These are phyloP conservation scores for Jaenimonas drosophilae DNA, from an alignment of 208 protist species.

Conservation along the genomic window DNA sequence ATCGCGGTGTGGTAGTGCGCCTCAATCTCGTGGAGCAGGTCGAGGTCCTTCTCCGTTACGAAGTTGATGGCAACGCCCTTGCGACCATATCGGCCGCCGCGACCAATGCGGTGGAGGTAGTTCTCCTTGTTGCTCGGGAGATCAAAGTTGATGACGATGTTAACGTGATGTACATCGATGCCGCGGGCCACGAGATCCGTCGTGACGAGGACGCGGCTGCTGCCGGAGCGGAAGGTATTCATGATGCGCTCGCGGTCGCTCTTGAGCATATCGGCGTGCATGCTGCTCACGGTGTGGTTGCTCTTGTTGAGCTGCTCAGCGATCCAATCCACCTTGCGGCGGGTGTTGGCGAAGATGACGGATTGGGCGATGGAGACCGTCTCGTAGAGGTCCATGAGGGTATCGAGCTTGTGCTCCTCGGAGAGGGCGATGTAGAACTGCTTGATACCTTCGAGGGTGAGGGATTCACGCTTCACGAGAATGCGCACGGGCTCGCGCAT, in stretches of 20 bases:
- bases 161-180: constrained; percentile 99
- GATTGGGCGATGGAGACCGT: constrained; percentile 90
- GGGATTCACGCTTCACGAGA: constrained; percentile 98
- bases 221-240: constrained; percentile 95
- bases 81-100: constrained; percentile 98
- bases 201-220: constrained; percentile 97
- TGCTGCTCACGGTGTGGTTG: constrained; percentile 92
- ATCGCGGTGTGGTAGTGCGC: constrained; percentile 99
- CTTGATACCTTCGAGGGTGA: constrained; percentile 99
- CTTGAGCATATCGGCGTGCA: constrained; percentile 98
- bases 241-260: constrained; percentile 98
- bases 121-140: constrained; percentile 98
- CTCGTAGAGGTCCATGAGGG: constrained; percentile 93
- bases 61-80: constrained; percentile 99
- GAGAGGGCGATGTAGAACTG: constrained; percentile 98
- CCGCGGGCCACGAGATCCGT: constrained; percentile 99
- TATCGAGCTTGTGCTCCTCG: constrained; percentile 98
- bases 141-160: constrained; percentile 99
- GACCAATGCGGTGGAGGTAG: constrained; percentile 99
- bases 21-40: constrained; percentile 96
- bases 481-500: constrained; percentile 98
- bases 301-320: constrained; percentile 87
- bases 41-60: constrained; percentile 96
- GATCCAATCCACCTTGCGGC: constrained; percentile 96
- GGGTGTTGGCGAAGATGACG: constrained; percentile 99